A percentile compares a stretch with the other conserved stretches of the same genome.
phyloP scores from a whole-genome alignment of 768 basidiomycete genomes.

The Mycena capillaripes region DNA sequence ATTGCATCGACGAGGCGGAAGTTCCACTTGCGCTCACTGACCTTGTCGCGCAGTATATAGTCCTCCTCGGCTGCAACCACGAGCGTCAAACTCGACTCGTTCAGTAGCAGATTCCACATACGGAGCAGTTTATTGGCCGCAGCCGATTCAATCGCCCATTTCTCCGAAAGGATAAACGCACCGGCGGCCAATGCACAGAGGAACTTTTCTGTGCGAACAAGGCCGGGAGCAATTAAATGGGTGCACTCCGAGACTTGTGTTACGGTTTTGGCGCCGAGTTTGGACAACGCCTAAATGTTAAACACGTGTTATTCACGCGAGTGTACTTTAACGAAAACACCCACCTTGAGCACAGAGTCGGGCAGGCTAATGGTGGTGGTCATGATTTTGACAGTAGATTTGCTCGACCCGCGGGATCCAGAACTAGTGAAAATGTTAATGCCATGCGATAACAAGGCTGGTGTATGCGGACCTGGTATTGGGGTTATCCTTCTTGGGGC shows the following conservation, averaged over 20 bases:
- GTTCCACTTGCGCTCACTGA: conserved; percentile 74
- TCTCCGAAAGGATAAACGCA: conserved; percentile 71
- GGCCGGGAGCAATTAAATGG: conserved; percentile 76
- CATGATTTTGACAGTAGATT: conserved; percentile 62
- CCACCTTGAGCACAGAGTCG: conserved; percentile 73
- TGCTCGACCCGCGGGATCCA: conserved; percentile 13
- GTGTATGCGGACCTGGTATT: conserved; percentile 11
- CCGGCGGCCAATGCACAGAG: conserved; percentile 78
- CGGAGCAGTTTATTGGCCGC: conserved; percentile 72
- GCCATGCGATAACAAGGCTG: too few relatives aligned
- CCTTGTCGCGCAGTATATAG: conserved; percentile 72
- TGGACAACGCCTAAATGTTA: conserved; percentile 64
- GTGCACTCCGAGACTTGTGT: conserved; percentile 78
- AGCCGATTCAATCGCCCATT: conserved; percentile 78
- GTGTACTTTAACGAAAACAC: conserved; percentile 28
- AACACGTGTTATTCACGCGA: neutral
- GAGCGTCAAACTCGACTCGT: conserved; percentile 7
- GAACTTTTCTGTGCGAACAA: conserved; percentile 92
- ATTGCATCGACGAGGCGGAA: conserved; percentile 77
- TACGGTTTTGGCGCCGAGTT: conserved; percentile 77
- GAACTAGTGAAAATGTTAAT: neutral
- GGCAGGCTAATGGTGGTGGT: conserved; percentile 75
- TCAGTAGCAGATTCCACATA: conserved; percentile 49
- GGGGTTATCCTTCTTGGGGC: neutral
- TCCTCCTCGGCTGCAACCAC: conserved; percentile 68